Evolutionary conservation across 495 filamentous ascomycete genomes (phyloP), one percentile per base, ranked within the genome.

Genomic region (Neurospora sp.): DNA sequence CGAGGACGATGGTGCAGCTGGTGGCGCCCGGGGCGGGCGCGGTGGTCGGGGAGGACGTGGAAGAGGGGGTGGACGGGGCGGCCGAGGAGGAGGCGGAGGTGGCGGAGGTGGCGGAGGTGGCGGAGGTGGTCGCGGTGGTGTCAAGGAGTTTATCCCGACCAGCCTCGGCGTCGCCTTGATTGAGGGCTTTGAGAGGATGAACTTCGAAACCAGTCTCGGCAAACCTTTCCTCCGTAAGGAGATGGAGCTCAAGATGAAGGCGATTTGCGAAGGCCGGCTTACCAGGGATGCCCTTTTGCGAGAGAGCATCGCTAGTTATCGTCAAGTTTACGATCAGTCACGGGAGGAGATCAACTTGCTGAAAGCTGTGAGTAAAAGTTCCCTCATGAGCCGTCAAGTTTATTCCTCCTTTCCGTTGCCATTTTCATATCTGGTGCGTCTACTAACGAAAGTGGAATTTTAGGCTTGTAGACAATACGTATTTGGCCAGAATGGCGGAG

Each of bases 161-260:
- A 91, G 89, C 20, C 86, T 99, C 38, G 96, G 96, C 0, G 89
- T 98, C 18, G 96, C 94, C 31, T 84, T 99, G 44, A 92, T 98
- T 48, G 90, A 96, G 80, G 96, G 96, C 0, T 98, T 98, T 76
- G 94, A 98, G 76, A 89, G 90, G 72, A 92, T 99, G 82, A 92
- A 91, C 40, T 89, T 98, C 70, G 94, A 97, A 69, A 94, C 90
- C 22, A 96, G 92, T 72, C 87, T 99, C 18, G 92, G 93, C 77
- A 99, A 99, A 81, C 96, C 96, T n/a, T 98, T 98, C 79, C 84
- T 99, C 53, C 89, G 96, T 37, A 98, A 99, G 81, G 95, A 99
- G 84, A 97, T 97, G 94, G 96, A 99, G 81, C 81, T 91, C 72
- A 90, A 92, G 75, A 96, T 99, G 94, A 93, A 93, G 77, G 92